These are phyloP conservation scores for Curvularia lunata DNA, from an alignment of 2,329 filamentous ascomycete genomes.

Conservation along the genomic window DNA sequence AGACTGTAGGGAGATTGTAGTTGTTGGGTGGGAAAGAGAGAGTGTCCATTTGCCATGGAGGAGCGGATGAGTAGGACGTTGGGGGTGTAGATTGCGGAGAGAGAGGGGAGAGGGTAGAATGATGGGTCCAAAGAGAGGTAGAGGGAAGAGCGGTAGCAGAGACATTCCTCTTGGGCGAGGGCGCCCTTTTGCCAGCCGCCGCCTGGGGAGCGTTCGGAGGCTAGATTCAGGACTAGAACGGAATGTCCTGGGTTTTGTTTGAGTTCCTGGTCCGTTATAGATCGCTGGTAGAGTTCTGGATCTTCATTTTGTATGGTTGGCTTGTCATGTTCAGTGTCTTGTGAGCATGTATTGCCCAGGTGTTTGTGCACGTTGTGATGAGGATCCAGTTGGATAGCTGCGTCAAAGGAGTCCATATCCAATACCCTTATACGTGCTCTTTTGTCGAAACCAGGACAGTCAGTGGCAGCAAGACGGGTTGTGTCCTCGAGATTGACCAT, in stretches of 20 bases:
- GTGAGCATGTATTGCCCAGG: background rate
- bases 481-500: constrained; percentile 26
- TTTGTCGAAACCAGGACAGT: constrained; percentile 34
- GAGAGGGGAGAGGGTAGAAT: constrained; percentile 62
- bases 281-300: background rate
- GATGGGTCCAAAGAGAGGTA: constrained; percentile 54
- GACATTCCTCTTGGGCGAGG: constrained; percentile 71
- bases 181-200: constrained; percentile 69
- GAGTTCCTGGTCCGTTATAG: background rate
- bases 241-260: constrained; percentile 22
- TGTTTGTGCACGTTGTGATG: constrained; percentile 22
- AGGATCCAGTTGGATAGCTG: constrained; percentile 37
- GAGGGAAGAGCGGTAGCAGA: constrained; percentile 69
- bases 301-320: background rate
- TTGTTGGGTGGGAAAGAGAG: constrained; percentile 50
- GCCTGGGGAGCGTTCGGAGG: constrained; percentile 63
- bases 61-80: constrained; percentile 65
- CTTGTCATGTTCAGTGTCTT: background rate
- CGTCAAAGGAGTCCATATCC: constrained; percentile 45
- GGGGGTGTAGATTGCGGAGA: constrained; percentile 65
- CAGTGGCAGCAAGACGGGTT: constrained; percentile 20
- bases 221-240: constrained; percentile 71
- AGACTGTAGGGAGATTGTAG: constrained; percentile 39
- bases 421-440: constrained; percentile 40
- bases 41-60: constrained; percentile 56